Evolutionary conservation across 2,329 filamentous ascomycete species (phyloP).

Genomic region (Annulohypoxylon truncatum): DNA sequence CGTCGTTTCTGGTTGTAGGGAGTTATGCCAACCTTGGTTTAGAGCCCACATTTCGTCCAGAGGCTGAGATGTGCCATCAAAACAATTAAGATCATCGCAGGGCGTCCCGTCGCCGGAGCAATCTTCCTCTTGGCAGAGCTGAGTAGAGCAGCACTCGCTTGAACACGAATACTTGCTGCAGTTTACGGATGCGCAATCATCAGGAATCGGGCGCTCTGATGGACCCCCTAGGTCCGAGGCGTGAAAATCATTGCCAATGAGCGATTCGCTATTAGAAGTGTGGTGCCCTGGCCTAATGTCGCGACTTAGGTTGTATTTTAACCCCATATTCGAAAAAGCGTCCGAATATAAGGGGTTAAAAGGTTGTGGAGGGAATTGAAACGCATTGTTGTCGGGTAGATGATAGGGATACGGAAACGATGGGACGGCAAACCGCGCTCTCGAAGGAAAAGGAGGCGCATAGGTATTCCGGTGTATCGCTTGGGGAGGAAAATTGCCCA

Average conservation of each 20-base stretch:
- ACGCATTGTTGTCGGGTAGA: constrained; percentile 15
- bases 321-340: constrained; percentile 20
- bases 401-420: constrained; percentile 26
- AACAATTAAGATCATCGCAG: constrained; percentile 46
- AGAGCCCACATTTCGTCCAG: constrained; percentile 35
- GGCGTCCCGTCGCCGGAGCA: constrained; percentile 46
- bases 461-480: constrained; percentile 25
- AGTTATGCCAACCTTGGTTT: constrained; percentile 29
- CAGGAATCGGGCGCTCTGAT: constrained; percentile 23
- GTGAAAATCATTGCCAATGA: constrained; percentile 34
- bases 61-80: constrained; percentile 34
- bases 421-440: constrained; percentile 21
- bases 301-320: constrained; percentile 24
- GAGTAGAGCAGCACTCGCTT: constrained; percentile 40
- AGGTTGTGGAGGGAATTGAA: constrained; percentile 11
- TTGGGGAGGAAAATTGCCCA: constrained; percentile 20
- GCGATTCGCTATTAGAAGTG: constrained; percentile 27
- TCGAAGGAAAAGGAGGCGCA: constrained; percentile 18
- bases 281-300: constrained; percentile 15
- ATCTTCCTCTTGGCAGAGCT: constrained; percentile 46
- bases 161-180: constrained; percentile 45
- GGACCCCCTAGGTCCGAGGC: constrained; percentile 34
- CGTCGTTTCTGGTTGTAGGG: constrained; percentile 23
- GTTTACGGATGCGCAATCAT: constrained; percentile 43
- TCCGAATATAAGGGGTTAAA: constrained; percentile 17